These are phyloP conservation scores for Batrachochytrium dendrobatidis DNA, from an alignment of 371 early-diverging fungal species.

Conservation along the genomic window DNA sequence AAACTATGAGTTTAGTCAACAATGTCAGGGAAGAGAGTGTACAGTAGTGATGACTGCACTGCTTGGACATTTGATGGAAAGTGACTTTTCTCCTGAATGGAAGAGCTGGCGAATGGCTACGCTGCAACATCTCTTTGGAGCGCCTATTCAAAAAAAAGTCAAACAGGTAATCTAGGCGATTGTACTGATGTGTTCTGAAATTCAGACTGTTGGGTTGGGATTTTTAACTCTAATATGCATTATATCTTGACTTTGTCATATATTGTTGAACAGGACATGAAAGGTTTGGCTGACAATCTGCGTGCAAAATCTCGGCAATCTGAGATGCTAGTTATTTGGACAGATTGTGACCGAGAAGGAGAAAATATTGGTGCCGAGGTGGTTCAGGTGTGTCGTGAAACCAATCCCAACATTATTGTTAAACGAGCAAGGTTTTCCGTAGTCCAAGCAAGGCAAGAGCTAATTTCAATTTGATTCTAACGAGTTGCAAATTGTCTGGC, in stretches of 20 bases:
- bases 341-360: conserved; percentile 99
- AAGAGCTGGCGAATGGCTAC: conserved; percentile 53
- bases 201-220: too few relatives aligned
- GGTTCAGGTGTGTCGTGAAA: conserved; percentile 53
- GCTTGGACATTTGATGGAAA: conserved; percentile 65
- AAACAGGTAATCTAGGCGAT: conserved; percentile 15
- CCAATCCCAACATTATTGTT: conserved; percentile 58
- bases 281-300: conserved; percentile 60
- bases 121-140: conserved; percentile 59
- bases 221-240: too few relatives aligned
- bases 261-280: conserved; percentile 27
- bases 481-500: background rate
- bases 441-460: conserved; percentile 43
- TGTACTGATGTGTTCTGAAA: background rate
- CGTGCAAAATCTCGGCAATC: conserved; percentile 50
- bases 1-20: conserved; percentile 72
- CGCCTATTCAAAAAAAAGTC: conserved; percentile 43
- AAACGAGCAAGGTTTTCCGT: conserved; percentile 77
- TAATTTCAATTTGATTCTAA: background rate
- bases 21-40: conserved; percentile 45
- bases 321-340: conserved; percentile 92
- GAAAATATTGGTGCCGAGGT: conserved; percentile 96
- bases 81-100: conserved; percentile 57
- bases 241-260: too few relatives aligned
- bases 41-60: conserved; percentile 82